Evolutionary conservation across 306 rosid genomes (phyloP).

Genomic region (Albizia julibrissin): DNA sequence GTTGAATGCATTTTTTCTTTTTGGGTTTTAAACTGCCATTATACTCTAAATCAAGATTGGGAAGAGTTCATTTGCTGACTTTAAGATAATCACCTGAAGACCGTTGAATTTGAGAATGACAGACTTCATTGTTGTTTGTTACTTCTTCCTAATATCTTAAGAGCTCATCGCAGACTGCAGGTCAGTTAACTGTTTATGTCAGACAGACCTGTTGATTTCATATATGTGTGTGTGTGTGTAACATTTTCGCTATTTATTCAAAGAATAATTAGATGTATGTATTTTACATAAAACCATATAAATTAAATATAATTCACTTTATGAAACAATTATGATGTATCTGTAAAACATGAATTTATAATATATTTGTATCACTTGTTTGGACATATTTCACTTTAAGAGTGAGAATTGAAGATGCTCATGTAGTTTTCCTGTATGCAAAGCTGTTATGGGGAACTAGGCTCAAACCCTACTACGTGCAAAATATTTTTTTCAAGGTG

Average conservation of each 20-base stretch:
- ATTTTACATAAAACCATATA: background rate
- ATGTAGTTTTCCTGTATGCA: background rate
- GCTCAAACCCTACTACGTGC: background rate
- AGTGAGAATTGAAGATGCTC: background rate
- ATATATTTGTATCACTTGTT: background rate
- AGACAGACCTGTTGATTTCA: background rate
- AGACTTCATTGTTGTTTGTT: constrained; percentile 18
- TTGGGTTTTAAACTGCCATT: background rate
- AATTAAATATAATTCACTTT: background rate
- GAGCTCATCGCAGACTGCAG: background rate
- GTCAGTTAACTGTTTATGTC: background rate
- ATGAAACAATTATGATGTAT: background rate
- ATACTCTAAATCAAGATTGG: background rate
- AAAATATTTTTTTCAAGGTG: background rate
- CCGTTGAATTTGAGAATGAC: constrained; percentile 21
- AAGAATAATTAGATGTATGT: background rate
- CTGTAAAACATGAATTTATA: background rate
- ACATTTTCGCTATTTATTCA: background rate
- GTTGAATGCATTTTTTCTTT: background rate
- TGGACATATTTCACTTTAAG: background rate
- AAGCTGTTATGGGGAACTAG: background rate
- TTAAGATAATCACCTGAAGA: constrained; percentile 24
- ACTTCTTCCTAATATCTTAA: background rate
- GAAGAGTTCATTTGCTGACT: constrained; percentile 16
- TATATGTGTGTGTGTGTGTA: too few relatives aligned